Evolutionary conservation across 495 filamentous ascomycete genomes (phyloP).

Genomic region (Symbiotaphrina buchneri): DNA sequence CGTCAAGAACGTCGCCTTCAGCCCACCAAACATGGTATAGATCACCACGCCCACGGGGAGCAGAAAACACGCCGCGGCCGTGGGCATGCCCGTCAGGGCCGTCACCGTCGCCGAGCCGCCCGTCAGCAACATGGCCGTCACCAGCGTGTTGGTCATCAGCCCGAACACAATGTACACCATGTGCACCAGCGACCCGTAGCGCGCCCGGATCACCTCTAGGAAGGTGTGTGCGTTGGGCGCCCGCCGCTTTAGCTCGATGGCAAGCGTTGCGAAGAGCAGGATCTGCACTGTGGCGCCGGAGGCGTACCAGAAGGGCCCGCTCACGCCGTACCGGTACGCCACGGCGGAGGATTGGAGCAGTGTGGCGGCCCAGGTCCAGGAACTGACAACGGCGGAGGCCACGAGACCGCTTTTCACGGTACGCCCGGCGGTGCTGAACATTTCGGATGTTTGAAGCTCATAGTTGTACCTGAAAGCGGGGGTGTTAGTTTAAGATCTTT

Average conservation of each 20-base stretch:
- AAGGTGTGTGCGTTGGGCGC: slow-evolving; percentile 34
- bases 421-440: slow-evolving; percentile 87
- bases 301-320: slow-evolving; percentile 62
- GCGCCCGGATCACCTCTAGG: slow-evolving; percentile 27
- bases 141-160: slow-evolving; percentile 28
- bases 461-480: slow-evolving; percentile 43
- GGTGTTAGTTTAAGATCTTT: neutral
- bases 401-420: slow-evolving; percentile 90
- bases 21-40: slow-evolving; percentile 48
- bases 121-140: slow-evolving; percentile 83
- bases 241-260: slow-evolving; percentile 72
- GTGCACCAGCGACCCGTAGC: slow-evolving; percentile 27
- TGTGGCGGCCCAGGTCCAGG: slow-evolving; percentile 87
- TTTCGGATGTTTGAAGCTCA: slow-evolving; percentile 90
- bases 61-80: slow-evolving; percentile 76
- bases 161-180: slow-evolving; percentile 25
- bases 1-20: slow-evolving; percentile 55
- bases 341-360: slow-evolving; percentile 68
- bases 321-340: slow-evolving; percentile 82
- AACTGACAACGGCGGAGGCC: slow-evolving; percentile 85
- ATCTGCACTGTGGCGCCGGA: slow-evolving; percentile 49
- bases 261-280: slow-evolving; percentile 77
- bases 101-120: slow-evolving; percentile 76
- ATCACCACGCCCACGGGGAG: slow-evolving; percentile 44
- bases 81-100: slow-evolving; percentile 67